Evolutionary conservation across 805 yeast genomes (phyloP), one percentile per base, ranked within the genome.

Genomic region (Schizosaccharomyces lindneri): DNA sequence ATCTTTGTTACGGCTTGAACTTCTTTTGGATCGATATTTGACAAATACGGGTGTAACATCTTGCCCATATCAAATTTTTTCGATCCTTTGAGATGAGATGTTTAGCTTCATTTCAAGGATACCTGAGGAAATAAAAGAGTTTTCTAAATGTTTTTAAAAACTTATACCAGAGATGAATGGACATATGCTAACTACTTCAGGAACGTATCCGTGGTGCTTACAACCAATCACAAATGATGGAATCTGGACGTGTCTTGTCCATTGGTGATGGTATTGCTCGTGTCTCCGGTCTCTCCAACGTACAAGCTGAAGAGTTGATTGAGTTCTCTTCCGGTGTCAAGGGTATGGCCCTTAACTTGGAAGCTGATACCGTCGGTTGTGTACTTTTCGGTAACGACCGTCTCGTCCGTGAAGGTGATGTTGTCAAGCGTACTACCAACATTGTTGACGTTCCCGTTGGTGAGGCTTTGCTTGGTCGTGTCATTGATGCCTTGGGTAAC

Each of bases 181-280:
- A 36, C 41, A 7, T 36, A 36, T 36, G 41, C 41, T 36, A 36
- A 36, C 41, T 13, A 36, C 15, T 51, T 51, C n/a, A 51, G 57
- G 95, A 93, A 78, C 88, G 95, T 80, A 93, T 93, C 81, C 89
- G 96, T 81, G 98, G 98, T 79, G 94, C 90, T 71, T 83, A 95
- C 67, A 93, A 87, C 73, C 97, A 90, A 78, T 87, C 96, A 71
- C 83, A 87, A 84, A 84, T 93, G 73, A 87, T 93, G 78, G 98
- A 93, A 80, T 94, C 98, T 74, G 99, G 99, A 77, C 87, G 95
- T 79, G 98, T 93, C 73, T 81, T 93, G 74, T 85, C 97, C 69
- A 96, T 93, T 74, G 98, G 87, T 85, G 99, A 93, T 79, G 99
- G 99, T 93, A 93, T 93, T 75, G 99, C 98, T 76, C 94, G 97